Evolutionary conservation across 2,329 filamentous ascomycete genomes (phyloP).

Genomic region (Didymella pomorum): DNA sequence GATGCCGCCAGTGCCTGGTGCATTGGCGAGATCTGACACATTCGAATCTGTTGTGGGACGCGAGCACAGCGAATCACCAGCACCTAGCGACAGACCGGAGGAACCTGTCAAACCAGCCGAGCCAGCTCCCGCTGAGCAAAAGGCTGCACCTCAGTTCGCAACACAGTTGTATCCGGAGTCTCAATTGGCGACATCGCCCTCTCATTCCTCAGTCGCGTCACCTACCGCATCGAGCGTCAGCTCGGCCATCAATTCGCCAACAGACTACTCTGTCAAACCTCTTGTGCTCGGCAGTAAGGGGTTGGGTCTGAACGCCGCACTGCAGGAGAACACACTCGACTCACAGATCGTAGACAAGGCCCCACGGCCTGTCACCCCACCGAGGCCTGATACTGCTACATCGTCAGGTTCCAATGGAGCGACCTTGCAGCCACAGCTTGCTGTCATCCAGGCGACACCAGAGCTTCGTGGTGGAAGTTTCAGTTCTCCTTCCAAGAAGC

Average conservation of each 20-base stretch:
- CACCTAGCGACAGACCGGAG: conserved; percentile 43
- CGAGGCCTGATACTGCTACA: conserved; percentile 1
- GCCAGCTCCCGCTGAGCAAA: conserved; percentile 33
- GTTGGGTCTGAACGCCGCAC: conserved; percentile 34
- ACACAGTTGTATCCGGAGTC: conserved; percentile 37
- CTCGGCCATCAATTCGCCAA: conserved; percentile 43
- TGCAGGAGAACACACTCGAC: conserved; percentile 27
- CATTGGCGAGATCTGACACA: conserved; percentile 46
- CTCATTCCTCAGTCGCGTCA: conserved; percentile 32
- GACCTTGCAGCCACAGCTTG: conserved; percentile 46
- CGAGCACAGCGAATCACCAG: conserved; percentile 51
- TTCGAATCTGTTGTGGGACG: conserved; percentile 46
- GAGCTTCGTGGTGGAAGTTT: conserved; percentile 49
- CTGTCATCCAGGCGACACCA: conserved; percentile 52
- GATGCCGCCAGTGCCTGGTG: conserved; percentile 49
- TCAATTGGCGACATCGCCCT: conserved; percentile 44
- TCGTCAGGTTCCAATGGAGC: conserved; percentile 19
- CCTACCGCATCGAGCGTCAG: conserved; percentile 33
- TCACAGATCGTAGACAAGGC: conserved; percentile 23
- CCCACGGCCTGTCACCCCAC: conserved; percentile 24
- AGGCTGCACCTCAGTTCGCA: conserved; percentile 10
- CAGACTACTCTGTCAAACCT: conserved; percentile 46
- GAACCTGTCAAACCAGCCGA: conserved; percentile 33
- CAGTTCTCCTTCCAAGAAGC: conserved; percentile 45
- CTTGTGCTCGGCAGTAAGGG: conserved; percentile 34